A percentile compares a stretch with the other conserved stretches of the same genome.
phyloP scores from a whole-genome alignment of 768 basidiomycete species.

The Lactarius quietus region DNA sequence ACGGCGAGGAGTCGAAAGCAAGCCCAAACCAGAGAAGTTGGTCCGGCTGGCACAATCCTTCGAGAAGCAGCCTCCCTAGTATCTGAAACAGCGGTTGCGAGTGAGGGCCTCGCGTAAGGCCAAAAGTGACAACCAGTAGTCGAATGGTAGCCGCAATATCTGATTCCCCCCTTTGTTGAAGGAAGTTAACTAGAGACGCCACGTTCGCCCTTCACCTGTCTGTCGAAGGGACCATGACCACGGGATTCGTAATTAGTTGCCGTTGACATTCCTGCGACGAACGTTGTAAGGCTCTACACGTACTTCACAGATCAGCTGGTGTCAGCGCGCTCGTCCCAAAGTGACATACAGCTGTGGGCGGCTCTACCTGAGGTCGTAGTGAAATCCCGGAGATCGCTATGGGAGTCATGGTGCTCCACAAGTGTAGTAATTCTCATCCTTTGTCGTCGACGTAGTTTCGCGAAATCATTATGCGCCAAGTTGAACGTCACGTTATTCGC shows the following conservation, averaged over 20 bases:
- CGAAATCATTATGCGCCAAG: not conserved
- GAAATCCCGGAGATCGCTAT: not conserved
- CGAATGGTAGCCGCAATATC: not conserved
- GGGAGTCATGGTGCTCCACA: not conserved
- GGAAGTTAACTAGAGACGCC: not conserved
- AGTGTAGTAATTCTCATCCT: not conserved
- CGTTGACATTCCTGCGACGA: not conserved
- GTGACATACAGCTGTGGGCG: conserved; percentile 1
- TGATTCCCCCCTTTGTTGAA: not conserved
- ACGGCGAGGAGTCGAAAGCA: not conserved
- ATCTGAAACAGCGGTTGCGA: not conserved
- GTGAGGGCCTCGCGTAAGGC: not conserved
- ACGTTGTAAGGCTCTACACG: not conserved
- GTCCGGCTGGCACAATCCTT: not conserved
- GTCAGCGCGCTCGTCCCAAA: not conserved
- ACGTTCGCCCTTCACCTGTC: not conserved
- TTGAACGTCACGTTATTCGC: not conserved
- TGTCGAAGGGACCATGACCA: not conserved
- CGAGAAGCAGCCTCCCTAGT: not conserved
- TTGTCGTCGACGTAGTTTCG: not conserved
- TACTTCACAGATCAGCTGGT: not conserved
- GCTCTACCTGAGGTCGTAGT: not conserved
- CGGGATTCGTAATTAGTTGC: not conserved
- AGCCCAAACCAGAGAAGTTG: not conserved
- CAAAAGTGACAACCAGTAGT: not conserved